A percentile compares a stretch with the other conserved stretches of the same genome.
These are phyloP conservation scores for Lablab purpureus DNA, from an alignment of 306 rosid genomes.

Conservation along the genomic window DNA sequence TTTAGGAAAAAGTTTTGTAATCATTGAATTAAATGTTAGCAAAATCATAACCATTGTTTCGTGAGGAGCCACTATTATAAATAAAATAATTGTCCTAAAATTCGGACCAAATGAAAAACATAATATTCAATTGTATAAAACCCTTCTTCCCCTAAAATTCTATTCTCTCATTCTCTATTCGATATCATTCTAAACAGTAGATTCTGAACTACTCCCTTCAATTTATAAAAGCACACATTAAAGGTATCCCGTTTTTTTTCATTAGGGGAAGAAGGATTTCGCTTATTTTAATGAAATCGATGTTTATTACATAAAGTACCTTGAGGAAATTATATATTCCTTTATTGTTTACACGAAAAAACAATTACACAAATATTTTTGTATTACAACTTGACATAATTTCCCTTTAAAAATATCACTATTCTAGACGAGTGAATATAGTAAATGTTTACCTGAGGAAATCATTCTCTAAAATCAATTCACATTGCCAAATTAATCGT, in stretches of 20 bases:
- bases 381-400: not conserved
- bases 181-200: not conserved
- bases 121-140: too few relatives aligned
- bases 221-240: not conserved
- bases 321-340: not conserved
- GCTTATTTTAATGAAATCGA: not conserved
- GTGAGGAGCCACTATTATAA: too few relatives aligned
- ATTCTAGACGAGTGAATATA: too few relatives aligned
- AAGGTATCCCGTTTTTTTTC: not conserved
- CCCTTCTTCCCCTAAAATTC: too few relatives aligned
- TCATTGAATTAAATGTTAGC: too few relatives aligned
- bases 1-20: too few relatives aligned
- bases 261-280: not conserved
- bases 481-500: too few relatives aligned
- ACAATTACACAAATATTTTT: not conserved
- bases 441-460: too few relatives aligned
- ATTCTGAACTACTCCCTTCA: not conserved
- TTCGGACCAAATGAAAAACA: too few relatives aligned
- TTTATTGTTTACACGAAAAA: not conserved
- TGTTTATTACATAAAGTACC: not conserved
- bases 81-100: too few relatives aligned
- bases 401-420: not conserved
- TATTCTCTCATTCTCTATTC: not conserved
- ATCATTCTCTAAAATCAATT: too few relatives aligned
- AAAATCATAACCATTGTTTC: too few relatives aligned